A percentile compares a stretch with the other conserved stretches of the same genome.
phyloP scores from a whole-genome alignment of 495 filamentous ascomycete genomes.

The Penicillium desertorum region DNA sequence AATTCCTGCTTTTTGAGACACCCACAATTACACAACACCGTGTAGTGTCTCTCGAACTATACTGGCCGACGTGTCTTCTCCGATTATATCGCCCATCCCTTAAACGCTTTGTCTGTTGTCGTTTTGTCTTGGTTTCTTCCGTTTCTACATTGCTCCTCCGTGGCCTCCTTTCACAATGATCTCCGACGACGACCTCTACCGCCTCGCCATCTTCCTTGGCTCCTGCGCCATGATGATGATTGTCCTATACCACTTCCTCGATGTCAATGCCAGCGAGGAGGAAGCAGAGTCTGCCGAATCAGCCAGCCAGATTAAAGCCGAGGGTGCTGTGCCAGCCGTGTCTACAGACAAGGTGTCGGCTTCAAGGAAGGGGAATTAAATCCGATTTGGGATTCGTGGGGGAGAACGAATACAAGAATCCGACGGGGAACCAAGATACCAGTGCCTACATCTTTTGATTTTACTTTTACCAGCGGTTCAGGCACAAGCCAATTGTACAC shows the following conservation, averaged over 20 bases:
- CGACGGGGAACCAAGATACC: slow-evolving; percentile 8
- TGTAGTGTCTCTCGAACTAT: slow-evolving; percentile 5
- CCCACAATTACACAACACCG: background rate
- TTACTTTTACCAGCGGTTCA: slow-evolving; percentile 10
- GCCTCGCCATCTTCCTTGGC: slow-evolving; percentile 90
- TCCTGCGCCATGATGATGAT: slow-evolving; percentile 90
- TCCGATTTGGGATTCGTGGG: background rate
- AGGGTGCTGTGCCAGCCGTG: slow-evolving; percentile 4
- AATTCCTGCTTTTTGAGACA: background rate
- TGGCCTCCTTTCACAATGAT: slow-evolving; percentile 59
- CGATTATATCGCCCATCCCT: background rate
- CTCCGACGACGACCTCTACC: slow-evolving; percentile 79
- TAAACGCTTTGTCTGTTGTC: background rate
- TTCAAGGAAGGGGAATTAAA: slow-evolving; percentile 11
- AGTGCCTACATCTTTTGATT: slow-evolving; percentile 12
- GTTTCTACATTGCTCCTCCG: background rate
- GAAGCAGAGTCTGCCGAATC: slow-evolving; percentile 17
- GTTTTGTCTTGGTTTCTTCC: background rate
- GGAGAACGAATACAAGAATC: slow-evolving; percentile 6
- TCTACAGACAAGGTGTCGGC: slow-evolving; percentile 12
- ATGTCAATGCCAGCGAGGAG: slow-evolving; percentile 79
- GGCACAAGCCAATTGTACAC: slow-evolving; percentile 11
- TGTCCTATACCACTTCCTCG: slow-evolving; percentile 94
- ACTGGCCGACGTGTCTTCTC: slow-evolving; percentile 10
- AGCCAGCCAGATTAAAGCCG: slow-evolving; percentile 21